Evolutionary conservation across 176 grass and related monocot genomes (phyloP).

Genomic region (Pontederia crassipes): DNA sequence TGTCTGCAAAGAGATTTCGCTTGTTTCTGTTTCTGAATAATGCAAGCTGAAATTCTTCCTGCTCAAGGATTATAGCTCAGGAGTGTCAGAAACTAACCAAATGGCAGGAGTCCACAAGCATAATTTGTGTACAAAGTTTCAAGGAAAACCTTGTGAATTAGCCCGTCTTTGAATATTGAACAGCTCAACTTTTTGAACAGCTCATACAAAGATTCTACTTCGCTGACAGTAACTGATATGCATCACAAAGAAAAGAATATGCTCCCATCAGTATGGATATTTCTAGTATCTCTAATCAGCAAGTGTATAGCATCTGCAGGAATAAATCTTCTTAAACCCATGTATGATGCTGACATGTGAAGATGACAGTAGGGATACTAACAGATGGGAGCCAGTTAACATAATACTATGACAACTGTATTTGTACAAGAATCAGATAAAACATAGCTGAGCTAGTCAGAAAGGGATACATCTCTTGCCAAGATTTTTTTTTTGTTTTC

Average conservation of each 20-base stretch:
- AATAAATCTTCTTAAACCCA: no score
- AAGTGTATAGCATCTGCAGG: no score
- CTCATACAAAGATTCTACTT: constrained; percentile 74
- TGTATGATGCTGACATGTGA: no score
- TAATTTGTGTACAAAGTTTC: background rate
- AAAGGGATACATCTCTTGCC: no score
- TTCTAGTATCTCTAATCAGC: no score
- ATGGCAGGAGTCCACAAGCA: background rate
- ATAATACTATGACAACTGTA: no score
- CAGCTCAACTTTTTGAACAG: constrained; percentile 77
- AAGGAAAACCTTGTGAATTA: constrained; percentile 70
- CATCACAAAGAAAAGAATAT: background rate
- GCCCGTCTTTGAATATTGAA: constrained; percentile 60
- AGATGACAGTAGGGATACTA: no score
- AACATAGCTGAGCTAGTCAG: no score
- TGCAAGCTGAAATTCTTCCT: constrained; percentile 75
- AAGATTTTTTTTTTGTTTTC: background rate
- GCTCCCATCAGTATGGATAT: background rate
- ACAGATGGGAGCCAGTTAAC: no score
- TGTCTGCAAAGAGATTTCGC: constrained; percentile 59
- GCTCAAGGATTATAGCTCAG: background rate
- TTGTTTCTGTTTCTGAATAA: constrained; percentile 56
- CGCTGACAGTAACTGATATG: constrained; percentile 49
- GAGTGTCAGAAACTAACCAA: background rate
- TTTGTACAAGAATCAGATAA: no score